phyloP scores from a whole-genome alignment of 495 filamentous ascomycete species.

The Tuber melanosporum region DNA sequence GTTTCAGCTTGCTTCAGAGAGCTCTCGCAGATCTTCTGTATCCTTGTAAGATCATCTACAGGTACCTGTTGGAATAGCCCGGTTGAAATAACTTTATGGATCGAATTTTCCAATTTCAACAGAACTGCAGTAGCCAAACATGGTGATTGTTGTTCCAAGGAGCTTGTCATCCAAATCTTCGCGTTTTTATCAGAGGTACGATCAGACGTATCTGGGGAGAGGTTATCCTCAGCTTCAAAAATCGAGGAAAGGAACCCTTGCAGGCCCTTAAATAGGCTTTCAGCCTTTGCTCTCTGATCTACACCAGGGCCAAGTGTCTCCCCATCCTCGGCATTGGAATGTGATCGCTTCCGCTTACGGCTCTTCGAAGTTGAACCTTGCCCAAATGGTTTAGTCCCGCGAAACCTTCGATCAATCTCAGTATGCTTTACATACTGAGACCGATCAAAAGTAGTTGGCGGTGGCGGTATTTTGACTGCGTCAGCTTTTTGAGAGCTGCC shows the following conservation, averaged over 20 bases:
- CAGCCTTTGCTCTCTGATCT: constrained; percentile 74
- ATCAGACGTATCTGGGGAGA: constrained; percentile 49
- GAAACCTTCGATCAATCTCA: constrained; percentile 40
- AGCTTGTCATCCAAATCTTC: constrained; percentile 39
- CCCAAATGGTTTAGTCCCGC: constrained; percentile 27
- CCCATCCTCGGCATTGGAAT: constrained; percentile 44
- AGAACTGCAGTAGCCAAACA: constrained; percentile 61
- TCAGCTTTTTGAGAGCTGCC: constrained; percentile 61
- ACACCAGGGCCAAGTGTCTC: constrained; percentile 49
- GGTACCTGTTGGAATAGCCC: constrained; percentile 64
- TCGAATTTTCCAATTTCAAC: constrained; percentile 58
- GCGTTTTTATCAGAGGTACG: constrained; percentile 37
- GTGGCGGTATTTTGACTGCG: constrained; percentile 51
- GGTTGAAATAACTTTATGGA: constrained; percentile 63
- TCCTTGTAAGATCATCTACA: constrained; percentile 61
- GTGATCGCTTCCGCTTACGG: constrained; percentile 40
- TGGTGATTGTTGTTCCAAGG: constrained; percentile 51
- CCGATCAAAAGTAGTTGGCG: constrained; percentile 37
- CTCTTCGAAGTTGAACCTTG: constrained; percentile 28
- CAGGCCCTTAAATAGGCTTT: constrained; percentile 61
- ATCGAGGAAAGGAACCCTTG: constrained; percentile 62
- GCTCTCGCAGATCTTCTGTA: constrained; percentile 74
- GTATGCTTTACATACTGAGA: constrained; percentile 43
- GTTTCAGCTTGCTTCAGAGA: constrained; percentile 62
- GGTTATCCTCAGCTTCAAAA: constrained; percentile 70